phyloP scores from a whole-genome alignment of 1,284 basidiomycete species.

The Rhodotorula sp. region DNA sequence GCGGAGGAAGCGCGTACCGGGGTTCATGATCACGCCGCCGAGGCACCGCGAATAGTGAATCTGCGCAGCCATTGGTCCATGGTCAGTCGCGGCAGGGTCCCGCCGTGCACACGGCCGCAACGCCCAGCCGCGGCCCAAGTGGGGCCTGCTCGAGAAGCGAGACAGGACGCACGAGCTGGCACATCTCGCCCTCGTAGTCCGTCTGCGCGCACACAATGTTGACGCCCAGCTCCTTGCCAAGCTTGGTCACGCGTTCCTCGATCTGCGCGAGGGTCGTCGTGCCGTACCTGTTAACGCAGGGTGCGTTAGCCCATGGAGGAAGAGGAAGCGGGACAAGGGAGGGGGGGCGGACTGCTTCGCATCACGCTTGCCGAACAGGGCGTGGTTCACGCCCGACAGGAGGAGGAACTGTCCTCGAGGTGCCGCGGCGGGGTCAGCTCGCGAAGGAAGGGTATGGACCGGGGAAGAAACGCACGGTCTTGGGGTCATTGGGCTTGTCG shows the following conservation, averaged over 20 bases:
- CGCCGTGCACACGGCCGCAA: neutral
- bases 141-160: neutral
- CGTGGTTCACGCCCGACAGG: slow-evolving; percentile 44
- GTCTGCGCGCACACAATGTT: slow-evolving; percentile 45
- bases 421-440: neutral
- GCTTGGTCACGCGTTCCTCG: slow-evolving; percentile 40
- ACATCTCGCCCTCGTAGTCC: slow-evolving; percentile 45
- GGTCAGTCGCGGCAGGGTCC: too few species aligned
- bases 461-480: slow-evolving; percentile 19
- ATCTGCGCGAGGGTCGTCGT: slow-evolving; percentile 44
- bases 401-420: slow-evolving; percentile 29
- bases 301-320: rapidly evolving
- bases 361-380: slow-evolving; percentile 44
- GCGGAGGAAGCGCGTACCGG: slow-evolving; percentile 5
- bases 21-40: slow-evolving; percentile 45
- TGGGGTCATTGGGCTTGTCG: slow-evolving; percentile 25
- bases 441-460: too few species aligned
- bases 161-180: slow-evolving; percentile 24
- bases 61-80: neutral
- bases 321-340: neutral
- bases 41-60: slow-evolving; percentile 41
- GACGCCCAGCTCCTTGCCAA: slow-evolving; percentile 43
- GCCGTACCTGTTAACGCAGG: slow-evolving; percentile 30
- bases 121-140: neutral
- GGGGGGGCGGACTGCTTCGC: slow-evolving; percentile 34